These are phyloP conservation scores for Solanum megistacrolobum DNA, from an alignment of 257 asterid genomes.

Conservation along the genomic window DNA sequence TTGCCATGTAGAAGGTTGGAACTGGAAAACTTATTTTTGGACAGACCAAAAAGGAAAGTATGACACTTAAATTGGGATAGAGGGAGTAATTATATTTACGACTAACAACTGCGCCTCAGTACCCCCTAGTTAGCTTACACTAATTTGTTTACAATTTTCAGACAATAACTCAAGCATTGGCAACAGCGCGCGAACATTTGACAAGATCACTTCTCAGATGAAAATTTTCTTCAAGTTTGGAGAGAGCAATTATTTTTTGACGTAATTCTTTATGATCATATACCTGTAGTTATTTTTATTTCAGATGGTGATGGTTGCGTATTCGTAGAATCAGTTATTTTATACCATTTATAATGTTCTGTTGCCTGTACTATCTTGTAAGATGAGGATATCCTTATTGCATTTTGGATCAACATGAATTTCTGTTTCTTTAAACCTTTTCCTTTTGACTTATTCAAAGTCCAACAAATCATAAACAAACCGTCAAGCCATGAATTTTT, in stretches of 20 bases:
- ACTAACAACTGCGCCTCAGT: background rate
- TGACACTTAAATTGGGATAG: background rate
- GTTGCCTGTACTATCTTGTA: background rate
- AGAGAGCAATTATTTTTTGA: background rate
- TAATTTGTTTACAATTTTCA: constrained; percentile 12
- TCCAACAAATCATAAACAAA: background rate
- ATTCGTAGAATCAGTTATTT: background rate
- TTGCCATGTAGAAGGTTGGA: background rate
- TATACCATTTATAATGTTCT: background rate
- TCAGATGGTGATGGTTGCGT: background rate
- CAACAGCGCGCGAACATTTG: constrained; percentile 76
- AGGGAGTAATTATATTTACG: background rate
- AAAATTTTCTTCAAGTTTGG: background rate
- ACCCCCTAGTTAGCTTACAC: background rate
- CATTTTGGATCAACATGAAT: background rate
- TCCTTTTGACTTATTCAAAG: background rate
- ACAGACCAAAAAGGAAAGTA: background rate
- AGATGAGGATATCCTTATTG: background rate
- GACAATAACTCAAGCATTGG: constrained; percentile 71
- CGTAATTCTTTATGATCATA: background rate
- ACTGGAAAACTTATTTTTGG: background rate
- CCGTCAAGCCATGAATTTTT: background rate
- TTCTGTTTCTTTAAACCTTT: background rate
- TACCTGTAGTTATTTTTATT: background rate
- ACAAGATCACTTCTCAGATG: constrained; percentile 64